phyloP scores from a whole-genome alignment of 768 basidiomycete genomes.

The Suillus cothurnatus region DNA sequence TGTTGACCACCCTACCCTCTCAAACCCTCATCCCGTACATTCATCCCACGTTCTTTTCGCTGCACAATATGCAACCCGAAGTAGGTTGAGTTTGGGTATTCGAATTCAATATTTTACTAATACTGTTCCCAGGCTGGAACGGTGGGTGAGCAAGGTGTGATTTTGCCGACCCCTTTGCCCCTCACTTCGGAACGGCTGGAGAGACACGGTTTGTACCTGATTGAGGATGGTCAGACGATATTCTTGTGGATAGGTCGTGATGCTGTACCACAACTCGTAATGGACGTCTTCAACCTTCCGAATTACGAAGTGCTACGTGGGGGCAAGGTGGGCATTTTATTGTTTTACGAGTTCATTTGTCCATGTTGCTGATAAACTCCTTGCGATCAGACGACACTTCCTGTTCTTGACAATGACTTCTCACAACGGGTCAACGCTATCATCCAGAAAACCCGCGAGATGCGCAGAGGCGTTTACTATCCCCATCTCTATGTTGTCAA shows the following conservation, averaged over 20 bases:
- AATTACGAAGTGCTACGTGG: constrained; percentile 88
- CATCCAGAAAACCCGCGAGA: constrained; percentile 91
- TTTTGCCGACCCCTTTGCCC: constrained; percentile 86
- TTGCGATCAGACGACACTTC: constrained; percentile 73
- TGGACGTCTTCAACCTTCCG: constrained; percentile 92
- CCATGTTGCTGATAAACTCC: constrained; percentile 7
- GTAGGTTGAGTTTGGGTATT: constrained; percentile 40
- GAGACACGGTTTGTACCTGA: constrained; percentile 92
- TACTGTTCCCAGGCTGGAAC: constrained; percentile 70
- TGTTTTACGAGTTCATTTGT: neutral
- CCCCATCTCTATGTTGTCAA: constrained; percentile 96
- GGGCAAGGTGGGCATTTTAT: constrained; percentile 71
- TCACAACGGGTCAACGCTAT: constrained; percentile 95
- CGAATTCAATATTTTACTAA: constrained; percentile 10
- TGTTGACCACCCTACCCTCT: constrained; percentile 88
- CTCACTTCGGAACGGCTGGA: constrained; percentile 95
- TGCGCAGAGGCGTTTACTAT: constrained; percentile 90
- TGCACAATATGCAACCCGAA: constrained; percentile 96
- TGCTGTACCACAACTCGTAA: constrained; percentile 91
- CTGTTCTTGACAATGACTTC: constrained; percentile 89
- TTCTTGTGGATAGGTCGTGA: constrained; percentile 99
- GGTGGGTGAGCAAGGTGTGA: constrained; percentile 84
- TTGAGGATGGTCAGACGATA: constrained; percentile 97
- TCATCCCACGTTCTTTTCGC: constrained; percentile 92
- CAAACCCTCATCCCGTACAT: constrained; percentile 92